Conservation (phyloP, 345 rosid genomes). For the Populus pruinosa region DNA sequence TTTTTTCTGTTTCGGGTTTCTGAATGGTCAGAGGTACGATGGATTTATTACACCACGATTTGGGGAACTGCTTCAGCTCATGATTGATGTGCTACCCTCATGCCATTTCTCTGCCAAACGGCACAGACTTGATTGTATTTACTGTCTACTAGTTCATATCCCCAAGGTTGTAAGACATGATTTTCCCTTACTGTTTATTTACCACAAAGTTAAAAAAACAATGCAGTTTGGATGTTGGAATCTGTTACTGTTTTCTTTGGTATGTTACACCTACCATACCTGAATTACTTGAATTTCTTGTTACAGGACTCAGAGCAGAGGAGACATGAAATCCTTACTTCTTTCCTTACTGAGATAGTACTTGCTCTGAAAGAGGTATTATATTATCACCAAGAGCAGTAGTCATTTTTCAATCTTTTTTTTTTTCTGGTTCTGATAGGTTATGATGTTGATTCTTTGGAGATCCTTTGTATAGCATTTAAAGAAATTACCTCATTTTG, state of each 20-base stretch:
- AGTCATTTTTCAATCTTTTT: neutral
- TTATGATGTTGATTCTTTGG: neutral
- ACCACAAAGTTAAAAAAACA: neutral
- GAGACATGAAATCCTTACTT: slow-evolving; percentile 46
- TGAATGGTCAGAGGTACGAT: slow-evolving; percentile 48
- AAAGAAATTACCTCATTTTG: neutral
- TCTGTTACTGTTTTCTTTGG: neutral
- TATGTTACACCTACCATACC: neutral
- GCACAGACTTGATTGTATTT: slow-evolving; percentile 86
- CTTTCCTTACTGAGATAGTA: slow-evolving; percentile 83
- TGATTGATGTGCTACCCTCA: slow-evolving; percentile 61
- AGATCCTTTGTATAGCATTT: neutral
- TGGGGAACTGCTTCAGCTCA: slow-evolving; percentile 60
- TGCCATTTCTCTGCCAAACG: slow-evolving; percentile 94
- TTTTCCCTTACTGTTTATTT: neutral
- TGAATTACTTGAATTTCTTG: slow-evolving; percentile 3
- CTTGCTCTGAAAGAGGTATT: slow-evolving; percentile 95
- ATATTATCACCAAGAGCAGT: neutral
- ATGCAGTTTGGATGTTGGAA: neutral
- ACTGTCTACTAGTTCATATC: slow-evolving; percentile 60
- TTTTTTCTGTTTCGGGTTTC: neutral
- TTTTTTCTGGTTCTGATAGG: neutral
- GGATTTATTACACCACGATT: slow-evolving; percentile 53
- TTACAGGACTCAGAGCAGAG: slow-evolving; percentile 62
- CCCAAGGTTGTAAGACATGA: slow-evolving; percentile 40